Percentiles rank a stretch among this genome's conserved stretches.
Conservation (phyloP, 1,284 basidiomycete species). For the Leccinum griseonigrum region DNA sequence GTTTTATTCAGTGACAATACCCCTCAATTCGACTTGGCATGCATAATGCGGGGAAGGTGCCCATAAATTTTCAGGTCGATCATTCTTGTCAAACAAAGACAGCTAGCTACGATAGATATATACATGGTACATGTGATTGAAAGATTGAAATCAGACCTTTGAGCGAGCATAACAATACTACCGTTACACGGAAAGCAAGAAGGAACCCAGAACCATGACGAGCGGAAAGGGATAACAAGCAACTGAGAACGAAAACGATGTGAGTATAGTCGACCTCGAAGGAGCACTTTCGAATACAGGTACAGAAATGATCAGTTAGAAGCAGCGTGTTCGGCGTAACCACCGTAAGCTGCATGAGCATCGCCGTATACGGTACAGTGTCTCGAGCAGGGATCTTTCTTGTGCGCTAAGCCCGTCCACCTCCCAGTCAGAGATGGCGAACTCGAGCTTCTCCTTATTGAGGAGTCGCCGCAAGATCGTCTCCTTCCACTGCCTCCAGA, state of each 20-base stretch:
- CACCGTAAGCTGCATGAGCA: conserved; percentile 21
- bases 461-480: conserved; percentile 16
- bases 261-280: not conserved
- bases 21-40: not conserved
- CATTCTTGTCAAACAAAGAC: not conserved
- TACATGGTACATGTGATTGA: not conserved
- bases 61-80: not conserved
- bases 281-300: not conserved
- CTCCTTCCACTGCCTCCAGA: conserved; percentile 30
- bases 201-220: not conserved
- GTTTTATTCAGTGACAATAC: not conserved
- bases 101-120: not conserved
- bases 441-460: conserved; percentile 24
- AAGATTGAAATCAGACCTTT: not conserved
- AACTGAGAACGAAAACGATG: not conserved
- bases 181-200: not conserved
- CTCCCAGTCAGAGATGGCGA: conserved; percentile 25
- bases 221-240: not conserved
- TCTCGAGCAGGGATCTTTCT: conserved; percentile 21
- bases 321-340: conserved; percentile 12
- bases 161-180: not conserved
- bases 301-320: conserved; percentile 6
- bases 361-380: conserved; percentile 19
- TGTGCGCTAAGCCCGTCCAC: conserved; percentile 12
- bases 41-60: not conserved